phyloP scores from a whole-genome alignment of 2,329 filamentous ascomycete genomes.

The Cordyceps cateniannulata region DNA sequence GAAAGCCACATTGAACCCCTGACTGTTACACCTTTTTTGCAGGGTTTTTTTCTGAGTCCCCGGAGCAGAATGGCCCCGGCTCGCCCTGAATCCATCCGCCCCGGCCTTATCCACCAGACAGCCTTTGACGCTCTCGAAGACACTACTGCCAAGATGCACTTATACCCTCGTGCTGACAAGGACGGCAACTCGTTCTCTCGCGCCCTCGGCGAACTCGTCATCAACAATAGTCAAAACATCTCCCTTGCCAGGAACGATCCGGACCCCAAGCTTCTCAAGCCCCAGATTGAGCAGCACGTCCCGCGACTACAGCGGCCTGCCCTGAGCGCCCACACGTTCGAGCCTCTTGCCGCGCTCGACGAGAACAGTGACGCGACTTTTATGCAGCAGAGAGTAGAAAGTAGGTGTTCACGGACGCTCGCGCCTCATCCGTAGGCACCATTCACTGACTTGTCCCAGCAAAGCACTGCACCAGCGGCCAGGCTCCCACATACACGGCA shows the following conservation, averaged over 20 bases:
- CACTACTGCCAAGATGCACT: background rate
- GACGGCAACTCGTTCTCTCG: conserved; percentile 4
- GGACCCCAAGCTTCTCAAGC: conserved; percentile 15
- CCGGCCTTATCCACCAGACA: conserved; percentile 1
- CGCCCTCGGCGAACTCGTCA: conserved; percentile 22
- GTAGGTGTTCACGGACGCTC: background rate
- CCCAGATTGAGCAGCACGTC: conserved; percentile 18
- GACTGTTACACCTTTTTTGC: conserved; percentile 8
- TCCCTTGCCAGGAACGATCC: conserved; percentile 6
- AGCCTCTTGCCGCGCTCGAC: conserved; percentile 18
- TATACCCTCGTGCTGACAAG: conserved; percentile 10
- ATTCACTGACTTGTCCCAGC: conserved; percentile 4
- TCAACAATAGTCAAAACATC: conserved; percentile 21
- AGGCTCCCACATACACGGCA: conserved; percentile 18
- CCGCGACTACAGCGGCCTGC: conserved; percentile 23
- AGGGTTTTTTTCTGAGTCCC: background rate
- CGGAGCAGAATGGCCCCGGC: conserved; percentile 1
- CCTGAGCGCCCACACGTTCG: conserved; percentile 26
- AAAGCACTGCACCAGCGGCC: background rate
- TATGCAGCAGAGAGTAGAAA: background rate
- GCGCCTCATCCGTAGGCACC: conserved; percentile 17
- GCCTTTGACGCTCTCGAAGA: conserved; percentile 5
- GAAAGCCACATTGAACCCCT: conserved; percentile 10
- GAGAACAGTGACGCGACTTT: conserved; percentile 7
- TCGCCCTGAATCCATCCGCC: background rate